phyloP scores from a whole-genome alignment of 176 grass and related monocot species.

The Hyparrhenia diplandra region DNA sequence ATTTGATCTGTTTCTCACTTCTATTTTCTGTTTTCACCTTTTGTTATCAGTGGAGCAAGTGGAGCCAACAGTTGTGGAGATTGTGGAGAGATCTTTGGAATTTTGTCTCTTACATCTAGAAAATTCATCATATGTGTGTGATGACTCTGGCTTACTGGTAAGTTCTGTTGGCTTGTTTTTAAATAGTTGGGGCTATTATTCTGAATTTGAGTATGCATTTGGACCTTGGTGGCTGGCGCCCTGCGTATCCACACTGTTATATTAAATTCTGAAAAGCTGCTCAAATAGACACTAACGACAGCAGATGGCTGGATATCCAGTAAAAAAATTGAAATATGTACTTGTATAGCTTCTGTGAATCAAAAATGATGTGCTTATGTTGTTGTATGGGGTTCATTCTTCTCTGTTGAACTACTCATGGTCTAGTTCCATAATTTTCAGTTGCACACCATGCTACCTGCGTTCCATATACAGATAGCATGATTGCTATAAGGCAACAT shows the following conservation, averaged over 20 bases:
- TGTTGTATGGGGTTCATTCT: not conserved
- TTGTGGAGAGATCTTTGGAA: constrained; percentile 76
- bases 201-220: not conserved
- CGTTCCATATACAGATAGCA: not conserved
- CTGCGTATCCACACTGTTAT: not conserved
- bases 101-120: constrained; percentile 72
- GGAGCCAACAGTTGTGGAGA: constrained; percentile 50
- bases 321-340: not conserved
- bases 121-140: constrained; percentile 65
- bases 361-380: not conserved
- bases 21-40: not conserved
- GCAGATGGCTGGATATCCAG: too few relatives aligned
- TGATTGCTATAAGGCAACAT: not conserved
- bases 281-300: not conserved
- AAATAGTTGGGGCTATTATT: not conserved
- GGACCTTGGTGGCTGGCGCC: too few relatives aligned
- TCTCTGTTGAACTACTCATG: too few relatives aligned
- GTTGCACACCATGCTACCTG: not conserved
- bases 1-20: constrained; percentile 36
- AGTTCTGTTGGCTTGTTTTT: constrained; percentile 25
- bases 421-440: not conserved
- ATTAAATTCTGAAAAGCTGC: not conserved
- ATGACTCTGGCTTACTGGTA: constrained; percentile 83
- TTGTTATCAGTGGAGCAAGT: constrained; percentile 71
- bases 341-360: not conserved